phyloP scores from a whole-genome alignment of 2,329 filamentous ascomycete species.

The Aureobasidium vineae region DNA sequence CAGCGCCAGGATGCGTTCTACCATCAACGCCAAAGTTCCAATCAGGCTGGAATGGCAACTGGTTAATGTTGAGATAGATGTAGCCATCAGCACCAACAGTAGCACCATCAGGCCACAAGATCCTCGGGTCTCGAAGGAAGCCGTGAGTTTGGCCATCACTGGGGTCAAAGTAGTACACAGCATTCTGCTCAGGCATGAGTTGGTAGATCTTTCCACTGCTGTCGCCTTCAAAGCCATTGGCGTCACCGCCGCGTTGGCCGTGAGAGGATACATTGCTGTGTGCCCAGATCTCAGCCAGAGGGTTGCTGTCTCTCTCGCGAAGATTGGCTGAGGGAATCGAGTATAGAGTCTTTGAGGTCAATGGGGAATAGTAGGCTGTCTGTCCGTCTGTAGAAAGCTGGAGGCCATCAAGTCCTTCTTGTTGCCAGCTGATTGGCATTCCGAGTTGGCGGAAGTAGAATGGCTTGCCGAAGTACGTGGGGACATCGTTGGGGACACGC shows the following conservation, averaged over 20 bases:
- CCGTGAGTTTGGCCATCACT: slow-evolving; percentile 40
- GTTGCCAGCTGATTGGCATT: slow-evolving; percentile 32
- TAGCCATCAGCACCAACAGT: slow-evolving; percentile 47
- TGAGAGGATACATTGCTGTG: slow-evolving; percentile 49
- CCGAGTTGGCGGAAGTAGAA: slow-evolving; percentile 36
- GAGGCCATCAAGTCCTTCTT: slow-evolving; percentile 45
- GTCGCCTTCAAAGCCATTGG: slow-evolving; percentile 49
- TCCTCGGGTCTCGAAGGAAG: slow-evolving; percentile 46
- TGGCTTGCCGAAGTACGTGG: slow-evolving; percentile 37
- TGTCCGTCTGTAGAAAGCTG: slow-evolving; percentile 47
- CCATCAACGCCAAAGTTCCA: slow-evolving; percentile 50
- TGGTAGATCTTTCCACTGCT: slow-evolving; percentile 48
- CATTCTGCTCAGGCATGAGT: slow-evolving; percentile 49
- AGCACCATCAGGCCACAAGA: slow-evolving; percentile 47
- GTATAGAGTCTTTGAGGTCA: slow-evolving; percentile 42
- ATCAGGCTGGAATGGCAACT: slow-evolving; percentile 49
- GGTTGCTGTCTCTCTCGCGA: slow-evolving; percentile 36
- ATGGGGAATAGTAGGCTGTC: slow-evolving; percentile 47
- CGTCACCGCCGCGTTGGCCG: slow-evolving; percentile 48
- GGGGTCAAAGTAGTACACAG: slow-evolving; percentile 48
- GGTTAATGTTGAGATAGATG: slow-evolving; percentile 52
- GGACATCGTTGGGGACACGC: slow-evolving; percentile 36
- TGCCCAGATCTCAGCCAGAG: slow-evolving; percentile 43
- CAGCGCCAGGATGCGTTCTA: slow-evolving; percentile 46
- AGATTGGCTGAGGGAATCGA: slow-evolving; percentile 37